Conservation (phyloP, 768 basidiomycete species). For the Lentinula lateritia region DNA sequence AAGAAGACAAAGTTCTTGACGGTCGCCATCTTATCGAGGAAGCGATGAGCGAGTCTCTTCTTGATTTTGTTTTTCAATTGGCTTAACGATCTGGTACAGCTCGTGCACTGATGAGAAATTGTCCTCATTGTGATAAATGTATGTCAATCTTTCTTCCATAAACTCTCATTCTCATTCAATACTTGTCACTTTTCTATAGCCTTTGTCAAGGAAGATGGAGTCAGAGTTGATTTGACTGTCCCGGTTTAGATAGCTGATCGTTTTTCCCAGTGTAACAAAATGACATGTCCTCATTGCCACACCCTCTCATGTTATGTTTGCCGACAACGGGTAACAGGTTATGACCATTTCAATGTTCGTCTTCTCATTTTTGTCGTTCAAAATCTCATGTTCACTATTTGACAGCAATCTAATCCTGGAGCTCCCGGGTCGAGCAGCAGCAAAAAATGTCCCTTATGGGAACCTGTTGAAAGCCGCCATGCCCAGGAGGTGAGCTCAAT, state of each 20-base stretch:
- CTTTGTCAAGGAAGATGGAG: slow-evolving; percentile 76
- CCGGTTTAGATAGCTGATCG: neutral
- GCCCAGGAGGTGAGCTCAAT: slow-evolving; percentile 48
- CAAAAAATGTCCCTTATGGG: slow-evolving; percentile 64
- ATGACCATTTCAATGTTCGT: slow-evolving; percentile 65
- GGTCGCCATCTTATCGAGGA: slow-evolving; percentile 81
- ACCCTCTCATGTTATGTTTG: slow-evolving; percentile 85
- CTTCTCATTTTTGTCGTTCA: neutral
- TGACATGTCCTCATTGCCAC: slow-evolving; percentile 69
- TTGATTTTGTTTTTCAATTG: neutral
- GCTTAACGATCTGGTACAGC: slow-evolving; percentile 32
- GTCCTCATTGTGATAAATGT: slow-evolving; percentile 85
- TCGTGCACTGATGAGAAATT: slow-evolving; percentile 78
- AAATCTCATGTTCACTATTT: slow-evolving; percentile 12
- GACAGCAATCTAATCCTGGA: neutral
- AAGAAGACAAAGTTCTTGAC: slow-evolving; percentile 70
- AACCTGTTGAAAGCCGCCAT: slow-evolving; percentile 58
- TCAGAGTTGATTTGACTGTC: slow-evolving; percentile 27
- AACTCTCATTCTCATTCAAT: neutral
- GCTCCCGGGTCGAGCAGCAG: slow-evolving; percentile 12
- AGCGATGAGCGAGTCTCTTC: slow-evolving; percentile 70
- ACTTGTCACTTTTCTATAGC: slow-evolving; percentile 31
- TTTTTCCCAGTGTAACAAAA: slow-evolving; percentile 78
- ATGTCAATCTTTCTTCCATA: slow-evolving; percentile 8
- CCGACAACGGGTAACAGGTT: slow-evolving; percentile 63